Evolutionary conservation across 208 protist species (phyloP), one percentile per base, ranked within the genome.

Genomic region (Balamuthia mandrillaris): DNA sequence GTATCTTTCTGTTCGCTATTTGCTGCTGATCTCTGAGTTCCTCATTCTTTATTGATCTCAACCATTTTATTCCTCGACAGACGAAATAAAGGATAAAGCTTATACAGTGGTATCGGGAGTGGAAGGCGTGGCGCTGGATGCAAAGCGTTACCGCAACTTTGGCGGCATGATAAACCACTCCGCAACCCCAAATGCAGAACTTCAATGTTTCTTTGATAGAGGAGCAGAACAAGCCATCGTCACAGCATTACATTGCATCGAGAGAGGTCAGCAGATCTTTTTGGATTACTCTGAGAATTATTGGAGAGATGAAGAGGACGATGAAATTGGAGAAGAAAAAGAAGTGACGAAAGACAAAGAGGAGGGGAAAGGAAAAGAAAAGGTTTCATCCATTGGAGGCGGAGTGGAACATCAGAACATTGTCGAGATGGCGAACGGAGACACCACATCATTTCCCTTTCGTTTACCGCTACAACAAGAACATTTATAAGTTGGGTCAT

Each of bases 111-210:
- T 83, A n/a, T 83, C 75, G 21, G 75, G 75, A 6, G 52, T 83
- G 35, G 75, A 83, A 37, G 75, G 75, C 2, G 52, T 83, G 35
- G 54, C 52, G 4, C 52, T 83, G 18, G 75, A 83, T 31, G 75
- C 49, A 3, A 66, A 49, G 1, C 75, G 41, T 18, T 66, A 83
- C 56, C 49, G 75, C 2, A 83, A 66, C 54, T 54, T 83, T n/a
- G 75, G 75, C 27, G 75, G 54, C 75, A 83, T 83, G 52, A 68
- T 83, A 49, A 83, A 83, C 54, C 75, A 83, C 75, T 83, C 75
- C 2, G 75, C 41, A 21, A 42, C 45, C 2, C 41, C 75, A 12
- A 83, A 83, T 18, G 75, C 75, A 14, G 75, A 83, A 54, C n/a
- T 83, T 49, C 75, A 83, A 54, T 83, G 75, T 54, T 83, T 83